Conservation (phyloP, 1,284 basidiomycete species). For the Cystobasidium pallidum region DNA sequence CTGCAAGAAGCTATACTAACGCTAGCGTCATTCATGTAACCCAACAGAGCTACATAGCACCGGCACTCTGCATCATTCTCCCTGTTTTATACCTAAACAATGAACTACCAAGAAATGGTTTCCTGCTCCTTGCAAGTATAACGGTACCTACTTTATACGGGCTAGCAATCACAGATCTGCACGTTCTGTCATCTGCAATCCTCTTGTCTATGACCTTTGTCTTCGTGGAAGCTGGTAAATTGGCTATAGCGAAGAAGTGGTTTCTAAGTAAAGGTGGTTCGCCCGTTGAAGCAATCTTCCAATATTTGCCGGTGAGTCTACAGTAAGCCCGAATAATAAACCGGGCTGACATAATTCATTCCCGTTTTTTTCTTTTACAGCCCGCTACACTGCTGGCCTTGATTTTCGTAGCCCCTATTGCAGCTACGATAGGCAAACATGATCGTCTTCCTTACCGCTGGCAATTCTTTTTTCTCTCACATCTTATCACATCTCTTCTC, state of each 20-base stretch:
- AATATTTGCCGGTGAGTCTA: constrained; percentile 19
- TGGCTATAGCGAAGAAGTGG: constrained; percentile 29
- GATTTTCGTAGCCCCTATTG: constrained; percentile 10
- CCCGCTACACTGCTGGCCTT: constrained; percentile 2
- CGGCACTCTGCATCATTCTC: constrained; percentile 13
- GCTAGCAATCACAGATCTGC: constrained; percentile 13
- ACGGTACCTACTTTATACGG: constrained; percentile 21
- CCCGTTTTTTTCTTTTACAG: neutral
- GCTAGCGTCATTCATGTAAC: too few species aligned
- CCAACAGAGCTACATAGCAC: constrained; percentile 26
- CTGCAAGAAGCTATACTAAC: too few species aligned
- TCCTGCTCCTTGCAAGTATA: constrained; percentile 8
- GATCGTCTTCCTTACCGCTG: neutral
- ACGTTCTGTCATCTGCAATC: neutral
- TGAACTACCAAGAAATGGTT: constrained; percentile 31
- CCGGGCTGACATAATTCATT: too few species aligned
- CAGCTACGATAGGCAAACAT: neutral
- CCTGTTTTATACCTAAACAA: neutral
- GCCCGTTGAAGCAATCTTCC: constrained; percentile 4
- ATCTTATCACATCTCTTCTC: constrained; percentile 15
- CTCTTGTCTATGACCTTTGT: constrained; percentile 3
- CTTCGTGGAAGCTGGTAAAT: constrained; percentile 28
- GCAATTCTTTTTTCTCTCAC: constrained; percentile 11
- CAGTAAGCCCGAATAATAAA: too few species aligned
- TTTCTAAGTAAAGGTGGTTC: constrained; percentile 7